Base-by-base conservation (phyloP, 345 rosid genomes). In the Cardiospermum halicacabum region DNA sequence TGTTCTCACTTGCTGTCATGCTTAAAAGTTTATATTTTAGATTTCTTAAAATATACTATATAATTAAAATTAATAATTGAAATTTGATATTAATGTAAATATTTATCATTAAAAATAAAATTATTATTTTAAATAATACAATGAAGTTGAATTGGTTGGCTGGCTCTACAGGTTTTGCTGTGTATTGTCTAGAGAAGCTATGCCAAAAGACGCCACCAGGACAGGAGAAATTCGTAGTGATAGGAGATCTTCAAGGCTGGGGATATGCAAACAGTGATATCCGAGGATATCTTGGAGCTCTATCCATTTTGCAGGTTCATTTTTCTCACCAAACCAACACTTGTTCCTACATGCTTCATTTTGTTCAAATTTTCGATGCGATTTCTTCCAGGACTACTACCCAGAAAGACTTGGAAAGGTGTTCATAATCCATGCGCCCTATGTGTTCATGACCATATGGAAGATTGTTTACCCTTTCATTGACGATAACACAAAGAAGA, bases 181-280 rank as follows among this genome's bases (percentile, higher is more conserved):
- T 74, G 37, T 69, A 58, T 39, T 3, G 5, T 24, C 58, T 81
- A 8, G 79, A 81, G 58, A 78, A 71, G 55, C 28, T 72, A 42
- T 69, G 76, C 28, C 12, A 75, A 34, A 78, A 82, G 77, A 42
- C 76, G 66, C 71, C 74, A 10, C 54, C 67, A 27, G 82, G 78
- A 39, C 68, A 78, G 43, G 84, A 83, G 62, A 78, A 80, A 62
- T 80, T 80, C 34, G 40, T 72, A 0, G 76, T 58, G 7, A 83
- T 80, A 7, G 87, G 63, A 42, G 87, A 83, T 56, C 81, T 83
- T 60, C 22, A 72, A 68, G 82, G 81, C 4, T 83, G 84, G 84
- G 81, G 87, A 53, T 83, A 78, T 68, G 75, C 81, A 22, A 83
- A 83, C 69, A 60, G 65, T 54, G 87, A 83, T 65, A 30, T 83